Conservation (phyloP, 1,139 yeast genomes). For the Saccharomycopsis hybrid region DNA sequence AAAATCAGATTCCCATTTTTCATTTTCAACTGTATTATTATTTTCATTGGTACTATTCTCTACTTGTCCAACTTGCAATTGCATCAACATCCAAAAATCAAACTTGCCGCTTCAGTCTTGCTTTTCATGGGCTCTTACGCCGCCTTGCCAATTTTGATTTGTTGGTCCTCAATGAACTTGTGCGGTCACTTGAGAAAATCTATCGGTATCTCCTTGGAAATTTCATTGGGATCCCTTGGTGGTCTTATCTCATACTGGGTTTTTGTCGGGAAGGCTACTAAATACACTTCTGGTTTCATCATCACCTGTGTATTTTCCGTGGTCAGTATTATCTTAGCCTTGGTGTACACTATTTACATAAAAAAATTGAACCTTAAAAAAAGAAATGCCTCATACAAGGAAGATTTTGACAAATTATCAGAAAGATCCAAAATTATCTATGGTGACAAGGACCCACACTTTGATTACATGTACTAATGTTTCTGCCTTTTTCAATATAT, state of each 20-base stretch:
- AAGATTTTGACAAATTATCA: slow-evolving; percentile 33
- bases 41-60: background rate
- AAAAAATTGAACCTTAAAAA: slow-evolving; percentile 32
- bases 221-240: slow-evolving; percentile 4
- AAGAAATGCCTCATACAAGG: slow-evolving; percentile 25
- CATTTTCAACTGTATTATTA: slow-evolving; percentile 28
- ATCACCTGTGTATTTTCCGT: background rate
- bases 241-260: slow-evolving; percentile 6
- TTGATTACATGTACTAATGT: slow-evolving; percentile 31
- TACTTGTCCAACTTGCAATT: background rate
- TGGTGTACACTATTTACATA: background rate
- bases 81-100: slow-evolving; percentile 27
- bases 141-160: slow-evolving; percentile 5
- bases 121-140: slow-evolving; percentile 49
- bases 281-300: slow-evolving; percentile 26
- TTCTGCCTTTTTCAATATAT: too few species aligned
- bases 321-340: background rate
- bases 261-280: slow-evolving; percentile 35
- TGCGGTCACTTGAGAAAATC: slow-evolving; percentile 16
- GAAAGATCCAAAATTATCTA: slow-evolving; percentile 26
- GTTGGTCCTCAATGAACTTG: slow-evolving; percentile 13
- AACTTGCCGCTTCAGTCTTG: slow-evolving; percentile 62
- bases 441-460: slow-evolving; percentile 55
- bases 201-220: slow-evolving; percentile 9
- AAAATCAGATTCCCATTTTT: slow-evolving; percentile 45